These are phyloP conservation scores for Mrakia blollopis DNA, from an alignment of 768 basidiomycete genomes.

Conservation along the genomic window DNA sequence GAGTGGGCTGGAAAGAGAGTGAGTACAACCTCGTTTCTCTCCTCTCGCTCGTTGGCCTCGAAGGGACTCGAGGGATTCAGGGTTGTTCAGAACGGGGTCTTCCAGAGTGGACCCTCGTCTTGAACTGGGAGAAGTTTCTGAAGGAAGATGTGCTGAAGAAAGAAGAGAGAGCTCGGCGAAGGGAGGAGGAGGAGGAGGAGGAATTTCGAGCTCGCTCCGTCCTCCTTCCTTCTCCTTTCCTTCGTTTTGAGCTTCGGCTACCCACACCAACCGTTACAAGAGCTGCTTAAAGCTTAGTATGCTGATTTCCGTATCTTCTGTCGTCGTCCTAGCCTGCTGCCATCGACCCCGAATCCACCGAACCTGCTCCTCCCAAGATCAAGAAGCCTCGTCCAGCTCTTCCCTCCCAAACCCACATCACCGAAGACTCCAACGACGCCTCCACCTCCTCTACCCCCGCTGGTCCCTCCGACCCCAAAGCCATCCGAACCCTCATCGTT, in stretches of 20 bases:
- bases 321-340: background rate
- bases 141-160: no score
- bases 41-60: background rate
- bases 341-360: slow-evolving; percentile 20
- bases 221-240: no score
- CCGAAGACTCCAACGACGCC: slow-evolving; percentile 6
- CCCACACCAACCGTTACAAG: background rate
- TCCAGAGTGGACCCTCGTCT: no score
- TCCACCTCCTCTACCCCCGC: background rate
- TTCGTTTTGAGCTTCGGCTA: no score
- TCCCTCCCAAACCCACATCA: slow-evolving; percentile 22
- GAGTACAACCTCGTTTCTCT: slow-evolving; percentile 27
- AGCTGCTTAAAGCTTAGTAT: no score
- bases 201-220: no score
- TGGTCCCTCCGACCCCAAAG: slow-evolving; percentile 57
- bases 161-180: no score
- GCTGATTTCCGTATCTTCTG: no score
- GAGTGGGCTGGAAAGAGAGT: slow-evolving; percentile 75
- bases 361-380: slow-evolving; percentile 24
- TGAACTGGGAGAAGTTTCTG: no score
- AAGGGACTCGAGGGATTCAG: background rate
- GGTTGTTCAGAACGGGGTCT: no score
- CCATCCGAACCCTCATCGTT: slow-evolving; percentile 62
- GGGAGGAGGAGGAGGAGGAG: no score
- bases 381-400: slow-evolving; percentile 28